Base-by-base conservation (phyloP, 768 basidiomycete genomes). In the Lepiota venenata region DNA sequence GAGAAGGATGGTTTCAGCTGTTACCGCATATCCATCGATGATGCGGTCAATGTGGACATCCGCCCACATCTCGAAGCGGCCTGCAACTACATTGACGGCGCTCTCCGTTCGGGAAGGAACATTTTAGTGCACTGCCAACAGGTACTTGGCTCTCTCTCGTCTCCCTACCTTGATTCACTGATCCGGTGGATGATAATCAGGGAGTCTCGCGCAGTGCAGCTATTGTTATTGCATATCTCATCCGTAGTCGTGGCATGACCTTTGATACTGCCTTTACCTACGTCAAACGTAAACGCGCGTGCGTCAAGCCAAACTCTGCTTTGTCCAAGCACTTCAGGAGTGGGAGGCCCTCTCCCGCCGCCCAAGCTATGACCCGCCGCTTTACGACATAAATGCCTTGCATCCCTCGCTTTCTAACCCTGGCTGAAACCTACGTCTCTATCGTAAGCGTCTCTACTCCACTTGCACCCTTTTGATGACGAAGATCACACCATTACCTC, bases 91-190 rank as follows among this genome's bases (percentile, higher is more conserved):
- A 91, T 91, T 55, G 82, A 87, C 58, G 71, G 70, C 25, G 79
- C 82, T 15, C 73, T 91, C n/a, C 63, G 71, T 2, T 70, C 72
- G 16, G 88, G 88, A 2, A 68, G 78, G 56, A 87, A 81, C 55
- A 83, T 91, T 9, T 76, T 91, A 54, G 88, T 91, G 1, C 88
- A 91, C 64, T 91, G 88, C 61, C 88, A 91, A 58, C 88, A 91
- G 85, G 88, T 89, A 56, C 61, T 79, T 58, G 5, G 25, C 8
- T 39, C 38, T 14, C 20, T 27, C 25, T 22, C 36, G 5, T 5
- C 27, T 48, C 27, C 7, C n/a, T n/a, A 25, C 36, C 47, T 56
- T 11, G 20, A 27, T 18, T 50, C 15, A 27, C 16, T 48, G 49
- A 22, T 27, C n/a, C 44, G 16, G 35, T 32, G 46, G 40, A 29